Percentiles rank a stretch among this genome's conserved stretches.
Conservation (phyloP, 164 flowering plant species). For the Houttuynia cordata region DNA sequence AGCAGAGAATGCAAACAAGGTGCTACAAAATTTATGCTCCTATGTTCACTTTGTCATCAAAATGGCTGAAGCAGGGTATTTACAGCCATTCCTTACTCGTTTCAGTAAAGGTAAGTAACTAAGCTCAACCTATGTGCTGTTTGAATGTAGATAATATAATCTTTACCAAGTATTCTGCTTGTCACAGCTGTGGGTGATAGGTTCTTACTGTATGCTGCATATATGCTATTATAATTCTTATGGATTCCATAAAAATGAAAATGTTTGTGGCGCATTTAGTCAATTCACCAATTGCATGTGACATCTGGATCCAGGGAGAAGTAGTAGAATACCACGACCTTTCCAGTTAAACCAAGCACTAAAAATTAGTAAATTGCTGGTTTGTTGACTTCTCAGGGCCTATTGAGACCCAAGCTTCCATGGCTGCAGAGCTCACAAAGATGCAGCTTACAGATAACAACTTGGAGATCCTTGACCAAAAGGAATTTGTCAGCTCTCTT, state of each 20-base stretch:
- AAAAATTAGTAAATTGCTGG: not conserved
- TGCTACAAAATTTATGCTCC: slow-evolving; percentile 6
- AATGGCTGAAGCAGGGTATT: slow-evolving; percentile 11
- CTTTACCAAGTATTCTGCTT: too few species aligned
- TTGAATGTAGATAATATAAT: too few species aligned
- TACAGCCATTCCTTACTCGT: slow-evolving; percentile 9
- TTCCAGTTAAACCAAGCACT: not conserved
- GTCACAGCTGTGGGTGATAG: too few species aligned
- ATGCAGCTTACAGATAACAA: slow-evolving; percentile 13
- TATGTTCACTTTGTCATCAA: slow-evolving; percentile 4
- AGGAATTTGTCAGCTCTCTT: slow-evolving; percentile 10
- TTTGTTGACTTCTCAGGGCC: slow-evolving; percentile 10
- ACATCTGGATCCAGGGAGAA: too few species aligned
- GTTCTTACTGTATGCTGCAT: too few species aligned
- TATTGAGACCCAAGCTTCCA: slow-evolving; percentile 11
- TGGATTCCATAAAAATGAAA: too few species aligned
- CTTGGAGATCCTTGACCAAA: slow-evolving; percentile 7
- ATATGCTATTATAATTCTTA: too few species aligned
- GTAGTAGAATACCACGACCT: too few species aligned
- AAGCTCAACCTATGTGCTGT: too few species aligned
- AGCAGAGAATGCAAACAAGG: slow-evolving; percentile 4
- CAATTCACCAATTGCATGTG: too few species aligned
- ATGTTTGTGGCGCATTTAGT: too few species aligned
- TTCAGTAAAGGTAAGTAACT: slow-evolving; percentile 16
- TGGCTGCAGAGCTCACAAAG: slow-evolving; percentile 10